Evolutionary conservation across 2,329 filamentous ascomycete species (phyloP), one percentile per base, ranked within the genome.

Genomic region (Pseudogymnoascus sp.): DNA sequence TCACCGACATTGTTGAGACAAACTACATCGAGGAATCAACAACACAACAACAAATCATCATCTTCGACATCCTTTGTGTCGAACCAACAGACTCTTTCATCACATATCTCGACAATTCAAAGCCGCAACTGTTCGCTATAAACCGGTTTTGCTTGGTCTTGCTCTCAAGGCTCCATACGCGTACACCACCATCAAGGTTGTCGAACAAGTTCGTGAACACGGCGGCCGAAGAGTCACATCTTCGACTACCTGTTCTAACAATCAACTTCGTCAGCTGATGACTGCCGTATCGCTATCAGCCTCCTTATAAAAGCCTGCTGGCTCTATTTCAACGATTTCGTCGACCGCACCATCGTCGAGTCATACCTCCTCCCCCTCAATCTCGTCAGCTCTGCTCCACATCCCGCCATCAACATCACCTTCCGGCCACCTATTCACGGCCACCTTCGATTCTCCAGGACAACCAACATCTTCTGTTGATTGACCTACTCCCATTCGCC

Each of bases 221-320:
- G 69, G 67, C 65, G 69, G 69, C 68, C 68, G 67, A 76, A 75
- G 78, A 80, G 77, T 79, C 73, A 78, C 74, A 76, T 77, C 75
- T 79, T 77, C 73, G 69, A 74, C 73, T 71, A 70, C 74, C 73
- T 76, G 70, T 75, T 75, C 73, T 68, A 69, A 70, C 68, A 71
- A 76, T 68, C 70, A 69, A 69, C 69, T 66, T 61, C 63, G 66
- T 63, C 66, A 67, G 70, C 75, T 74, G 71, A 78, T 77, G 76
- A 73, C 73, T 70, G 74, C 73, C 68, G 70, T 66, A 66, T 67
- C 68, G 70, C 71, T 68, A 57, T 63, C 63, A 59, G 65, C 21
- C 61, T 64, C 63, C 65, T 69, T 66, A 64, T 67, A 68, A 66
- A 66, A 66, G 68, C 69, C 66, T 69, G 69, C 67, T 31, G 39